phyloP scores from a whole-genome alignment of 495 filamentous ascomycete genomes.

The Cairneyella variabilis region DNA sequence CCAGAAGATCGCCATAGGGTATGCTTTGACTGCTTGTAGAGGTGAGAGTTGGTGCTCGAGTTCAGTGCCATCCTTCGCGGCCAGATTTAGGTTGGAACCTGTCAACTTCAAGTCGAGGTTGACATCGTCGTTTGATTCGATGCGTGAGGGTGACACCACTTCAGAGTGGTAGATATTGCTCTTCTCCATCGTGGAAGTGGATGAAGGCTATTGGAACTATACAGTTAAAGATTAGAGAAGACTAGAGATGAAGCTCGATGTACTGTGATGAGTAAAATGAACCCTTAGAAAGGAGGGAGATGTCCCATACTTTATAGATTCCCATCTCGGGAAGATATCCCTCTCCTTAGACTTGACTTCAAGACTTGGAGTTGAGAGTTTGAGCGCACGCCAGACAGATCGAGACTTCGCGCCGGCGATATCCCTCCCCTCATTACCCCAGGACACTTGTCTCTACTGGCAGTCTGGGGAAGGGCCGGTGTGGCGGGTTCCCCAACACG shows the following conservation, averaged over 20 bases:
- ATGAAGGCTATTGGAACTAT: background rate
- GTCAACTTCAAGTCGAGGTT: conserved; percentile 7
- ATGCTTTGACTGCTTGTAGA: conserved; percentile 5
- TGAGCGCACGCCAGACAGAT: background rate
- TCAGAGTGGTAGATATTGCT: background rate
- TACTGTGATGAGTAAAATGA: background rate
- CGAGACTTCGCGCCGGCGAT: background rate
- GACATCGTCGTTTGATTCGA: conserved; percentile 9
- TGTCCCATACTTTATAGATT: no score
- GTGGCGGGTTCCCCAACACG: no score
- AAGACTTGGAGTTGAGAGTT: no score
- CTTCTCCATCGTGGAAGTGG: background rate
- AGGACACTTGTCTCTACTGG: background rate
- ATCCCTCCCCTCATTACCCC: conserved; percentile 1
- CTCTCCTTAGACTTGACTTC: no score
- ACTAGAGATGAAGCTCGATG: no score
- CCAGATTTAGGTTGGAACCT: background rate
- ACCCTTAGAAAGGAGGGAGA: no score
- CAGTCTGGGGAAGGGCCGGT: conserved; percentile 2
- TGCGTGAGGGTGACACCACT: background rate
- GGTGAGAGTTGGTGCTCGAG: conserved; percentile 1
- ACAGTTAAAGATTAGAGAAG: background rate
- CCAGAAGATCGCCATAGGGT: conserved; percentile 33
- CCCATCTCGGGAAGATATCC: no score
- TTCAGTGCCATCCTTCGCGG: background rate